Evolutionary conservation across 495 filamentous ascomycete genomes (phyloP).

Genomic region (Penicillium taxi): DNA sequence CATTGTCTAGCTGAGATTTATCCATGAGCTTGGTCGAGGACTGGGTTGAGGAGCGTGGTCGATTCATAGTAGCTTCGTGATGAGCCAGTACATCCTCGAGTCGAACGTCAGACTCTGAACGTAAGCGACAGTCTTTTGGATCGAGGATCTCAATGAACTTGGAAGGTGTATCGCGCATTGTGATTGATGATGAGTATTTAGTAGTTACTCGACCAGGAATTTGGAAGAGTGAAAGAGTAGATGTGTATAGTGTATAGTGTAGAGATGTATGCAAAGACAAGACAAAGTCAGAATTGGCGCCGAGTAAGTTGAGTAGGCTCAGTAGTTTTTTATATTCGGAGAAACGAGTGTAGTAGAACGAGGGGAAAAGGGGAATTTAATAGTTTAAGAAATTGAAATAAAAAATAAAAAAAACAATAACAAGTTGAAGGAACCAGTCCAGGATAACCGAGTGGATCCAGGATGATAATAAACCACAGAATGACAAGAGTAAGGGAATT

Average conservation of each 20-base stretch:
- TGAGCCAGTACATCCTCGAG: conserved; percentile 43
- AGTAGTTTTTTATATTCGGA: too few relatives aligned
- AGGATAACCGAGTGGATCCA: too few relatives aligned
- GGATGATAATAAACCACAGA: too few relatives aligned
- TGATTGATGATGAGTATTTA: too few relatives aligned
- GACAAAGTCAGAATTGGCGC: not conserved
- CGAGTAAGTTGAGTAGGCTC: not conserved
- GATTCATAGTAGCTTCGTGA: conserved; percentile 35
- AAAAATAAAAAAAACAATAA: too few relatives aligned
- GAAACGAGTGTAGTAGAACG: too few relatives aligned
- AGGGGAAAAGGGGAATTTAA: too few relatives aligned
- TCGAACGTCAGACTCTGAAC: conserved; percentile 39
- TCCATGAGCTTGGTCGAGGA: conserved; percentile 30
- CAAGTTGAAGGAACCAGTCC: too few relatives aligned
- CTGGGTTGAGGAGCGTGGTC: conserved; percentile 35
- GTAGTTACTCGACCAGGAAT: too few relatives aligned
- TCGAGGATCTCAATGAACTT: conserved; percentile 43
- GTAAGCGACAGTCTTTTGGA: conserved; percentile 25
- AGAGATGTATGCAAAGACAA: conserved; percentile 2
- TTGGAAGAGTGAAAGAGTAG: too few relatives aligned
- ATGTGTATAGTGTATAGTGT: not conserved
- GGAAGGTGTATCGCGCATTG: conserved; percentile 38
- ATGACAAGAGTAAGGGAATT: too few relatives aligned
- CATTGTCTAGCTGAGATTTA: conserved; percentile 21
- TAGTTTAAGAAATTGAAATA: too few relatives aligned